A percentile compares a stretch with the other conserved stretches of the same genome.
These are phyloP conservation scores for Citrullus mucosospermus DNA, from an alignment of 306 rosid genomes.

Conservation along the genomic window DNA sequence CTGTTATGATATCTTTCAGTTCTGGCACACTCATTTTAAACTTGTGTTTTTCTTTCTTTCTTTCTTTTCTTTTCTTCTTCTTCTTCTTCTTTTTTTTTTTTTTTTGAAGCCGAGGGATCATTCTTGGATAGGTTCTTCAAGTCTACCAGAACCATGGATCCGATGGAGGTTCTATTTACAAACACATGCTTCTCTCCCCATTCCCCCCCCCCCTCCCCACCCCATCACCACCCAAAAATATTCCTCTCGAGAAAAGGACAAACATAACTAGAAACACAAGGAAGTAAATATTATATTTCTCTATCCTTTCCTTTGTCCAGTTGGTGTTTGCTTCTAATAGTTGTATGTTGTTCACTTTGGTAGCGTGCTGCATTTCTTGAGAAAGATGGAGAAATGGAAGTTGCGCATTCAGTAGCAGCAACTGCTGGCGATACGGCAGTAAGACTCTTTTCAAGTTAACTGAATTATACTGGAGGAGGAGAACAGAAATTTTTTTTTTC, in stretches of 20 bases:
- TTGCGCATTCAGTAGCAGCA: constrained; percentile 86
- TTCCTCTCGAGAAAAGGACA: not conserved
- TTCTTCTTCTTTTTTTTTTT: constrained; percentile 15
- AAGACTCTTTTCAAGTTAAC: constrained; percentile 2
- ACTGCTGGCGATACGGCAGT: constrained; percentile 87
- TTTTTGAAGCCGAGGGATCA: constrained; percentile 57
- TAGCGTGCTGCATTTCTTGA: constrained; percentile 91
- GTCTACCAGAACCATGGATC: constrained; percentile 66
- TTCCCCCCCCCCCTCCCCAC: not conserved
- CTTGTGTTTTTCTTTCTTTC: not conserved
- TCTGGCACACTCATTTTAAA: not conserved
- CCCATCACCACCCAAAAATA: not conserved
- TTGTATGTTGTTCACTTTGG: not conserved
- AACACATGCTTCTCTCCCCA: constrained; percentile 1
- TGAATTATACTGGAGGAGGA: not conserved
- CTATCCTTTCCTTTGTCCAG: not conserved
- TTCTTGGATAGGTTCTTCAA: constrained; percentile 74
- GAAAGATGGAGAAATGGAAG: constrained; percentile 85
- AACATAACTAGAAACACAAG: not conserved
- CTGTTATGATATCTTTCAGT: not conserved
- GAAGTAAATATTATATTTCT: not conserved
- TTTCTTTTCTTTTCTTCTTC: constrained; percentile 6
- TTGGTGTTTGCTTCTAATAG: constrained; percentile 3
- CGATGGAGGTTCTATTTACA: constrained; percentile 47
- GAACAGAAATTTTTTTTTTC: not conserved